phyloP scores from a whole-genome alignment of 306 rosid species.

The Cicer judaicum region DNA sequence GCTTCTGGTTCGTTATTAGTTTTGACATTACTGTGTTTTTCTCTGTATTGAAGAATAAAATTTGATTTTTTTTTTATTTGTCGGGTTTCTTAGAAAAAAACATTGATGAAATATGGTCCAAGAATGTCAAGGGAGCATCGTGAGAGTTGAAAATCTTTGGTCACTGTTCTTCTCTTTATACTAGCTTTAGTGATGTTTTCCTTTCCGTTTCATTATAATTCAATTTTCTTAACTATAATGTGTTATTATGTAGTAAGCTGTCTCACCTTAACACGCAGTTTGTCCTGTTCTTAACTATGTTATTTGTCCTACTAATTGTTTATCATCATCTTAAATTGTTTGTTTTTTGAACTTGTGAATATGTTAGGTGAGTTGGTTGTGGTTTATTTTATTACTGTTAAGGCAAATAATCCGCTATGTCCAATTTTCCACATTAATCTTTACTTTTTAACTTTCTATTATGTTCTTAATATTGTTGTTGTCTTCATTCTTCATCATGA shows the following conservation, averaged over 20 bases:
- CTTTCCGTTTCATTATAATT: background rate
- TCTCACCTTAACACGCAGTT: background rate
- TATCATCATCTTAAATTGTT: background rate
- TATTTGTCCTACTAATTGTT: conserved; percentile 20
- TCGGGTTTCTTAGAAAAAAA: conserved; percentile 4
- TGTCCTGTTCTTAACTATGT: conserved; percentile 15
- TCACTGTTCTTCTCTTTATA: conserved; percentile 39
- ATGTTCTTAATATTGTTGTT: background rate
- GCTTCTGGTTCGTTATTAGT: background rate
- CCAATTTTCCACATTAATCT: conserved; percentile 1
- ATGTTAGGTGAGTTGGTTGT: conserved; percentile 38
- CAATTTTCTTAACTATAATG: conserved; percentile 4
- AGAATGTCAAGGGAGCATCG: conserved; percentile 41
- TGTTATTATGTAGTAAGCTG: background rate
- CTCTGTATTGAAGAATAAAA: background rate
- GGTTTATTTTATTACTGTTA: conserved; percentile 12
- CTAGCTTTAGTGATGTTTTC: conserved; percentile 43
- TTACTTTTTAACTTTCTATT: conserved; percentile 5
- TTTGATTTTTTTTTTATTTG: background rate
- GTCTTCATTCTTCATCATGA: background rate
- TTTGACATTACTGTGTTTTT: background rate
- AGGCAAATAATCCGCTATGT: conserved; percentile 22
- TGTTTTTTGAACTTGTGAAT: background rate
- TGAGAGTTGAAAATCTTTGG: conserved; percentile 38
- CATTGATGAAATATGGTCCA: conserved; percentile 46